Evolutionary conservation across 768 basidiomycete genomes (phyloP), one percentile per base, ranked within the genome.

Genomic region (Suillus decipiens): DNA sequence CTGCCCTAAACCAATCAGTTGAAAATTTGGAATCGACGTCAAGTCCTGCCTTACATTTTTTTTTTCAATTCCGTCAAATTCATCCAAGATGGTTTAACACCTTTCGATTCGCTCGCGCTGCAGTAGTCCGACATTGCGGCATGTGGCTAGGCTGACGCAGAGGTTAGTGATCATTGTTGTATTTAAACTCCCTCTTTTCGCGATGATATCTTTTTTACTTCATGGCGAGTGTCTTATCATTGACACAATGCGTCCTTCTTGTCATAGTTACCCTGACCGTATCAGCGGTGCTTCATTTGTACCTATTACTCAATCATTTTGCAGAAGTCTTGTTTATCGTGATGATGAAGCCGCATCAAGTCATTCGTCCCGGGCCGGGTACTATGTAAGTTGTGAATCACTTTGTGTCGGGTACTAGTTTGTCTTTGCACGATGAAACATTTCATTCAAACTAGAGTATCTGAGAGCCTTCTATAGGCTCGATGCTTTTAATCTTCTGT

Each of bases 261-360:
- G 90, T 92, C 90, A 92, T 92, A 91, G 90, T 92, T 92, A 92
- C 90, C 88, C 90, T 92, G 90, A 92, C 84, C 81, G 79, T 84
- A 36, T 0, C 69, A 22, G n/a, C 6, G 12, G 64, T 36, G 43
- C 37, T 34, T 7, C 42, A 9, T 41, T 8, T 60, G 41, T 48
- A 43, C 14, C 41, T 28, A 6, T 50, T 19, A 55, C 67, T 73
- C 60, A 10, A 10, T 37, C 11, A 5, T 37, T 58, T 45, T 3
- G 36, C 14, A 74, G 67, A 53, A 12, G 19, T 5, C 2, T 34
- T 22, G 31, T n/a, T 24, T n/a, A 51, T 58, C 11, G 11, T 31
- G 39, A 19, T 57, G 28, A 19, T 4, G 17, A 57, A 5, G 1
- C 2, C 22, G 19, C 36, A 37, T 37, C 17, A 41, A 17, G 56